A percentile compares a stretch with the other conserved stretches of the same genome.
phyloP scores from a whole-genome alignment of 108 stramenopile species.

The Fistulifera pelliculosa region DNA sequence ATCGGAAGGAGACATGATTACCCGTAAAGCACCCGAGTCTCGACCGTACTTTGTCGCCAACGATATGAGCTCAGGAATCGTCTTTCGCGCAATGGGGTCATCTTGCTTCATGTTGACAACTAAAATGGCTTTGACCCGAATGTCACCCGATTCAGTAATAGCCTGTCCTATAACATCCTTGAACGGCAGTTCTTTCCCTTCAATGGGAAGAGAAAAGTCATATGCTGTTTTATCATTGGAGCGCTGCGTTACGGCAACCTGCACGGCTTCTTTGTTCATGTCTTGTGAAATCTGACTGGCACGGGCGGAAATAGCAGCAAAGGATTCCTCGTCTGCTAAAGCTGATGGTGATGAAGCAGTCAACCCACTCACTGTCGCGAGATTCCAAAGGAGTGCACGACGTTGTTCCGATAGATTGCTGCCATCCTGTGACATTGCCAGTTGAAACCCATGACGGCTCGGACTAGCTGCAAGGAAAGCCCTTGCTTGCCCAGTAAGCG shows the following conservation, averaged over 20 bases:
- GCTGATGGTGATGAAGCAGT: too few relatives aligned
- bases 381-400: too few relatives aligned
- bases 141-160: conserved; percentile 25
- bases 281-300: conserved; percentile 45
- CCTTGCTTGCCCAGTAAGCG: too few relatives aligned
- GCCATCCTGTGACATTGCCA: too few relatives aligned
- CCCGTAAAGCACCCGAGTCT: conserved; percentile 63
- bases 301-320: conserved; percentile 62
- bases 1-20: conserved; percentile 78
- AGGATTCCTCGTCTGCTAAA: conserved; percentile 22
- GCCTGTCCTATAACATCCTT: conserved; percentile 50
- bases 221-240: conserved; percentile 59
- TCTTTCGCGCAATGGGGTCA: conserved; percentile 79
- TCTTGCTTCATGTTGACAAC: conserved; percentile 87
- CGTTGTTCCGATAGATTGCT: too few relatives aligned
- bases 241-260: conserved; percentile 6
- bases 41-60: conserved; percentile 60
- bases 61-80: conserved; percentile 80
- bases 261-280: conserved; percentile 21
- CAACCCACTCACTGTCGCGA: too few relatives aligned
- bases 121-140: conserved; percentile 66
- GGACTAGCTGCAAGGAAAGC: too few relatives aligned
- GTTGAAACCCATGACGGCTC: too few relatives aligned
- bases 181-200: conserved; percentile 35
- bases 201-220: conserved; percentile 66